A percentile compares a stretch with the other conserved stretches of the same genome.
These are phyloP conservation scores for Fraxinus quadrangulata DNA, from an alignment of 257 asterid species.

Conservation along the genomic window DNA sequence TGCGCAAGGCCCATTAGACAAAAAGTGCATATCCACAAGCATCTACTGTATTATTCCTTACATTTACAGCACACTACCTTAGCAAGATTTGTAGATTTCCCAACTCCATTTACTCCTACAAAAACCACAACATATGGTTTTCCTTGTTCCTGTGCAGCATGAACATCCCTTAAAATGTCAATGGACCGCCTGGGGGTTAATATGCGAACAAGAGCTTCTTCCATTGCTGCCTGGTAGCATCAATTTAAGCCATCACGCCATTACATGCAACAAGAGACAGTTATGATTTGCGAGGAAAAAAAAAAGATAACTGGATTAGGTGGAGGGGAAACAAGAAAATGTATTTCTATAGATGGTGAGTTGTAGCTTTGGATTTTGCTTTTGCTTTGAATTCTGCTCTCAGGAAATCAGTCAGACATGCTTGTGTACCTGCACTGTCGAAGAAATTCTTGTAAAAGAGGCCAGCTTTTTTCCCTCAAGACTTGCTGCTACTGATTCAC, in stretches of 20 bases:
- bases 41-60: background rate
- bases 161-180: slow-evolving; percentile 95
- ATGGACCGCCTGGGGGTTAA: slow-evolving; percentile 95
- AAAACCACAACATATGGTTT: slow-evolving; percentile 97
- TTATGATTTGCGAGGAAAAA: background rate
- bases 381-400: background rate
- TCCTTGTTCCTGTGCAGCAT: slow-evolving; percentile 87
- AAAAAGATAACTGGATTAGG: background rate
- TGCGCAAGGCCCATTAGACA: background rate
- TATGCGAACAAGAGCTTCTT: slow-evolving; percentile 96
- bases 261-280: background rate
- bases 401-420: background rate
- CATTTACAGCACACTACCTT: slow-evolving; percentile 48
- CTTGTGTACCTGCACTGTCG: slow-evolving; percentile 77
- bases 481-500: slow-evolving; percentile 96
- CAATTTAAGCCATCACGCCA: slow-evolving; percentile 25
- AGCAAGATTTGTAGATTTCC: slow-evolving; percentile 97
- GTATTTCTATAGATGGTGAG: background rate
- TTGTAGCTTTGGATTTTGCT: background rate
- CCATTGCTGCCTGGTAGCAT: slow-evolving; percentile 84
- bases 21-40: background rate
- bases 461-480: slow-evolving; percentile 89
- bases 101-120: slow-evolving; percentile 98
- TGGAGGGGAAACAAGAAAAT: background rate
- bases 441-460: slow-evolving; percentile 88